Percentiles rank a stretch among this genome's conserved stretches.
Conservation (phyloP, 75 land plant genomes). For the Sequoia sempervirens region DNA sequence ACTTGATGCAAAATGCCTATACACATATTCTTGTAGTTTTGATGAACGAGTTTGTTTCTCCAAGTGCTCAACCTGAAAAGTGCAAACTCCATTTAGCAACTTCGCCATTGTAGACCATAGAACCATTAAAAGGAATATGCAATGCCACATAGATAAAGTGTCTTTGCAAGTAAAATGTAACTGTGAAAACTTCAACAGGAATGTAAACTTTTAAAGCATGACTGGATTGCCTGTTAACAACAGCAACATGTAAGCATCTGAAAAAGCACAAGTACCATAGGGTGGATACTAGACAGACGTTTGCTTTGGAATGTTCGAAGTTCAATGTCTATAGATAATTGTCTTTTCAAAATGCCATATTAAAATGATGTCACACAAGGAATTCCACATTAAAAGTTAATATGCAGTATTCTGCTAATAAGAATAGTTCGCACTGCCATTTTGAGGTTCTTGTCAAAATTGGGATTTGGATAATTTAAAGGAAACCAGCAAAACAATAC, state of each 20-base stretch:
- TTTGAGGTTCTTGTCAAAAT: neutral
- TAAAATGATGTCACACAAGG: neutral
- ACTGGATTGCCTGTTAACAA: no score
- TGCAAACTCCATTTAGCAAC: conserved; percentile 1
- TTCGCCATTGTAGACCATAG: neutral
- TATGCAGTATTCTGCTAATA: neutral
- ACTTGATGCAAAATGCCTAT: conserved; percentile 91
- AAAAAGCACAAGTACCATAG: neutral
- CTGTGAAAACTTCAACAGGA: neutral
- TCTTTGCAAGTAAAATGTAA: neutral
- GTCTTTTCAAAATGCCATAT: neutral
- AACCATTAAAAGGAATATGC: neutral
- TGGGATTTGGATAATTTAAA: neutral
- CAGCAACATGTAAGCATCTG: no score
- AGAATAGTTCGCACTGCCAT: neutral
- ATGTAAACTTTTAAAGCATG: neutral
- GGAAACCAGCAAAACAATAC: neutral
- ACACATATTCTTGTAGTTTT: conserved; percentile 76
- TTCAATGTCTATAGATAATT: neutral
- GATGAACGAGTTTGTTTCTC: conserved; percentile 65
- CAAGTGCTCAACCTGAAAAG: conserved; percentile 65
- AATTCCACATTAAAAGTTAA: neutral
- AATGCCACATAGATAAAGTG: neutral
- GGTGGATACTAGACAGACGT: neutral
- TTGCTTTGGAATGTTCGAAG: neutral